Conservation (phyloP, 2,329 filamentous ascomycete genomes). For the Mollisiaceae sp. region DNA sequence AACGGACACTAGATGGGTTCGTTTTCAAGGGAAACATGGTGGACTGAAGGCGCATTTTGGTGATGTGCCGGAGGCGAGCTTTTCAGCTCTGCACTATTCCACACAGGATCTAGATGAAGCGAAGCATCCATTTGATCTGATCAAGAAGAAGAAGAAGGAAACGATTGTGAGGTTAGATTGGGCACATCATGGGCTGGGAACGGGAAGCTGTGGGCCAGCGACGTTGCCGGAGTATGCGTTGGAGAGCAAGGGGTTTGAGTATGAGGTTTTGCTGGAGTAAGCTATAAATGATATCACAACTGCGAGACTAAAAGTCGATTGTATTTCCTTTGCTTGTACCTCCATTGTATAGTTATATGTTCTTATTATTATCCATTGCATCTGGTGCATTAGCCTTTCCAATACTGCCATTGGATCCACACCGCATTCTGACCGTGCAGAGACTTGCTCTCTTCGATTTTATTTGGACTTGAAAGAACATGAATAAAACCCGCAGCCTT, state of each 20-base stretch:
- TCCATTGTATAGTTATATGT: not conserved
- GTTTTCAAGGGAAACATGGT: constrained; percentile 46
- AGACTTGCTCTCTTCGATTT: no score
- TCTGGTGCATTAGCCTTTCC: not conserved
- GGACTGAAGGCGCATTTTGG: constrained; percentile 40
- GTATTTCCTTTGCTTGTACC: not conserved
- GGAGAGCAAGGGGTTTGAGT: constrained; percentile 40
- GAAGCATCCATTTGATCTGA: constrained; percentile 65
- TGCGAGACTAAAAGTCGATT: not conserved
- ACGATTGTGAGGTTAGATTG: constrained; percentile 64
- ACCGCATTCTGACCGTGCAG: no score
- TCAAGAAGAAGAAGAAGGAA: constrained; percentile 51
- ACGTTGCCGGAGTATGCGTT: constrained; percentile 56
- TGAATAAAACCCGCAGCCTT: no score
- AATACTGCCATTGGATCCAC: no score
- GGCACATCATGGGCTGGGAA: constrained; percentile 66
- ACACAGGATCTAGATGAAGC: constrained; percentile 58
- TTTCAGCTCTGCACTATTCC: constrained; percentile 61
- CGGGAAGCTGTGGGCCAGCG: constrained; percentile 64
- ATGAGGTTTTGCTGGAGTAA: constrained; percentile 34
- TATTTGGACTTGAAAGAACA: no score
- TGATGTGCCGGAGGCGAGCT: constrained; percentile 53
- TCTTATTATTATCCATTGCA: not conserved
- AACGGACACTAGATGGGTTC: constrained; percentile 66
- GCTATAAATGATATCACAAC: not conserved